Evolutionary conservation across 805 yeast genomes (phyloP).

Genomic region (Starmerella riodocensis): DNA sequence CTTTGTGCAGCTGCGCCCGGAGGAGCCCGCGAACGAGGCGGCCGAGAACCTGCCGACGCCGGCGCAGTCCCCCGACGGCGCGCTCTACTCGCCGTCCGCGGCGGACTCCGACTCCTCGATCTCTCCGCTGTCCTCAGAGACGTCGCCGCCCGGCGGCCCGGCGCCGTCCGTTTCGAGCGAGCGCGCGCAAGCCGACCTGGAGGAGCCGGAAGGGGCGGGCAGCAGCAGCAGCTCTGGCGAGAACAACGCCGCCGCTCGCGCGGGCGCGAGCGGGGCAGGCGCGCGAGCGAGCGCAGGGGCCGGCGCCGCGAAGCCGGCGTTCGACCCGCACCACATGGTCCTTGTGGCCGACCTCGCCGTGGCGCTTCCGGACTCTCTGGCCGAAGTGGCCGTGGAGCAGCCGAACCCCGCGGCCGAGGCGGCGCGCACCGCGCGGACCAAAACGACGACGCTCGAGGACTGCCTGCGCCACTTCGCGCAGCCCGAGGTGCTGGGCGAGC

Average conservation of each 20-base stretch:
- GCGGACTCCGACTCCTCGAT: neutral
- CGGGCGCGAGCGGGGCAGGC: too few species aligned
- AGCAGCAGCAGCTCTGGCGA: neutral
- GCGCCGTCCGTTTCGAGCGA: neutral
- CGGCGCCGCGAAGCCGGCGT: neutral
- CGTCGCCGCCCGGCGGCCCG: slow-evolving; percentile 2
- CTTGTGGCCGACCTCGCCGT: slow-evolving; percentile 13
- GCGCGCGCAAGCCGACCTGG: neutral
- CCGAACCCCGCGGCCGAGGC: slow-evolving; percentile 15
- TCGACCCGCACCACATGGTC: slow-evolving; percentile 5
- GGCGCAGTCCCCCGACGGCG: slow-evolving; percentile 2
- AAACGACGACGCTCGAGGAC: slow-evolving; percentile 46
- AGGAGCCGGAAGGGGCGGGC: neutral
- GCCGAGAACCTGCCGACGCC: slow-evolving; percentile 3
- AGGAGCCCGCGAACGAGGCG: neutral
- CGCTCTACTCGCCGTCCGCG: slow-evolving; percentile 1
- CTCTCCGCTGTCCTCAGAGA: slow-evolving; percentile 3
- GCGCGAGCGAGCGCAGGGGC: too few species aligned
- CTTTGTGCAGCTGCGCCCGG: neutral
- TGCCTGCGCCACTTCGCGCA: slow-evolving; percentile 63
- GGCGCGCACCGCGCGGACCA: slow-evolving; percentile 22
- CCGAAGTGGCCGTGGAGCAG: neutral
- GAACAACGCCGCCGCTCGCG: neutral
- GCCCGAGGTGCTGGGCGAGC: slow-evolving; percentile 74
- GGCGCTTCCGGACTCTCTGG: neutral